These are phyloP conservation scores for Oenanthe sinensis DNA, from an alignment of 129 eudicot genomes.

Conservation along the genomic window DNA sequence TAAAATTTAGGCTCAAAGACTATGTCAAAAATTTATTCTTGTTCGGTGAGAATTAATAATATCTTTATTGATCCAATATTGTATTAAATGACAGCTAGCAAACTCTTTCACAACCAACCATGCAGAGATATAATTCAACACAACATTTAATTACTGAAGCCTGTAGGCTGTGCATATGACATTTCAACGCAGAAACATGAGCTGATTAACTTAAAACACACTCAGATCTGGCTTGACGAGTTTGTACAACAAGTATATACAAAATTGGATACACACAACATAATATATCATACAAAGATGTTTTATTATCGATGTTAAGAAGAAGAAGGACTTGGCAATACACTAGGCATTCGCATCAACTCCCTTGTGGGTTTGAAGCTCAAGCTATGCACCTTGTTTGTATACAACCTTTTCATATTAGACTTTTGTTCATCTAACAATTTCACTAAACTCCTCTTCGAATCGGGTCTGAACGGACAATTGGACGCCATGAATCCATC, in stretches of 20 bases:
- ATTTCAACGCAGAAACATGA: neutral
- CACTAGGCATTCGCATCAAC: slow-evolving; percentile 31
- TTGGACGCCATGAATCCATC: slow-evolving; percentile 79
- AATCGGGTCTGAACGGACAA: slow-evolving; percentile 75
- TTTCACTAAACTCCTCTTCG: slow-evolving; percentile 72
- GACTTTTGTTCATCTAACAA: slow-evolving; percentile 66
- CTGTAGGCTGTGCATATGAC: neutral
- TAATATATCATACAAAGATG: neutral
- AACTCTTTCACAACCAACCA: too few species aligned
- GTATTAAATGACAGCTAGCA: too few species aligned
- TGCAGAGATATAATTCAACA: too few species aligned
- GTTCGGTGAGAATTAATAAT: too few species aligned
- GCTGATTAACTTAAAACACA: neutral
- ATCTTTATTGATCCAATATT: too few species aligned
- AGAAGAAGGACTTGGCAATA: slow-evolving; percentile 71
- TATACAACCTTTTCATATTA: slow-evolving; percentile 71
- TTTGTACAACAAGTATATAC: neutral
- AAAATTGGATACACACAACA: neutral
- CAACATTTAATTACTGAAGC: neutral
- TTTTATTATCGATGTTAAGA: neutral
- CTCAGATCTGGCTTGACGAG: neutral
- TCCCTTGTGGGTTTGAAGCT: slow-evolving; percentile 40
- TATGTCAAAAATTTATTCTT: too few species aligned
- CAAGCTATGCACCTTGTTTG: slow-evolving; percentile 45
- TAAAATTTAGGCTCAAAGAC: too few species aligned